A percentile compares a stretch with the other conserved stretches of the same genome.
phyloP scores from a whole-genome alignment of 2,329 filamentous ascomycete species.

The Hypoxylon sp. region DNA sequence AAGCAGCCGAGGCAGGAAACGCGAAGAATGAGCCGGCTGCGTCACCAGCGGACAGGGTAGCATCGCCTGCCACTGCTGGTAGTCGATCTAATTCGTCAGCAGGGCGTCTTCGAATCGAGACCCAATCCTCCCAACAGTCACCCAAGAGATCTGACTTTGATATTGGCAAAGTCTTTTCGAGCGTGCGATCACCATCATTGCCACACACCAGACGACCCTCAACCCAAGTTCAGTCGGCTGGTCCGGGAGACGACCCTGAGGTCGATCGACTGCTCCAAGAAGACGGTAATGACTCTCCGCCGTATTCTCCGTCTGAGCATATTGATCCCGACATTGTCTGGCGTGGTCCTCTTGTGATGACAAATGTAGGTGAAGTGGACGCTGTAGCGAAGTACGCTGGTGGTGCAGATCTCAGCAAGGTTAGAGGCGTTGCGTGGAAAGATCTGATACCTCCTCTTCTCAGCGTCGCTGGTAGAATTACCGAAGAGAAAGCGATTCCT shows the following conservation, averaged over 20 bases:
- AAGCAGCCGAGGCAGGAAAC: slow-evolving; percentile 44
- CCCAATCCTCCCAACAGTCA: slow-evolving; percentile 61
- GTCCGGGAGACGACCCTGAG: slow-evolving; percentile 83
- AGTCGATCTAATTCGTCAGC: slow-evolving; percentile 43
- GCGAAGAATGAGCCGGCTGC: slow-evolving; percentile 22
- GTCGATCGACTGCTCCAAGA: slow-evolving; percentile 91
- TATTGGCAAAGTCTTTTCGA: slow-evolving; percentile 87
- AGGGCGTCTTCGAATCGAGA: slow-evolving; percentile 60
- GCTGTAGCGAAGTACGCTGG: slow-evolving; percentile 86
- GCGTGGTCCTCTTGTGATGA: slow-evolving; percentile 83
- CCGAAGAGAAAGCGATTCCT: slow-evolving; percentile 84
- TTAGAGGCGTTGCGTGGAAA: slow-evolving; percentile 71
- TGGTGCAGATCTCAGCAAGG: slow-evolving; percentile 80
- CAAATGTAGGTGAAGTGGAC: slow-evolving; percentile 78
- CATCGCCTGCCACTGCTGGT: slow-evolving; percentile 36
- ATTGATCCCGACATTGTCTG: slow-evolving; percentile 80
- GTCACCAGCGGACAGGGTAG: slow-evolving; percentile 34
- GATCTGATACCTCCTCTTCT: slow-evolving; percentile 79
- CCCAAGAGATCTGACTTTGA: slow-evolving; percentile 76
- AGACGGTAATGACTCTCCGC: slow-evolving; percentile 81
- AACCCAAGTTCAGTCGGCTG: slow-evolving; percentile 61
- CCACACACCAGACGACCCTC: slow-evolving; percentile 63
- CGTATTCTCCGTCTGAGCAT: slow-evolving; percentile 85
- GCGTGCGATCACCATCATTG: slow-evolving; percentile 79
- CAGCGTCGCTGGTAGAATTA: slow-evolving; percentile 83